A percentile compares a stretch with the other conserved stretches of the same genome.
These are phyloP conservation scores for Mycena indigotica DNA, from an alignment of 768 basidiomycete species.

Conservation along the genomic window DNA sequence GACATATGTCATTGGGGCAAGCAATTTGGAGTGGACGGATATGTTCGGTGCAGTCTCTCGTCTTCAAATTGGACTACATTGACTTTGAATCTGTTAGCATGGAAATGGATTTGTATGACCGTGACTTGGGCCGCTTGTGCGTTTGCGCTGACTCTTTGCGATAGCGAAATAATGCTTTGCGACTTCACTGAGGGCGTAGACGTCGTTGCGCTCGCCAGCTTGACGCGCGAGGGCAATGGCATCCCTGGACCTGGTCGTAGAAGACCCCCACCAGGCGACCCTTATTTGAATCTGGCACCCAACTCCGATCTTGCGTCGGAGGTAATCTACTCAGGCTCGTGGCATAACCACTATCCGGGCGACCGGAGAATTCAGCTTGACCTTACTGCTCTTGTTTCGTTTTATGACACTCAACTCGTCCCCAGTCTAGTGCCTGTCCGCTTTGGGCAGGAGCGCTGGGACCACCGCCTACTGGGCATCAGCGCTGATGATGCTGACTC, in stretches of 20 bases:
- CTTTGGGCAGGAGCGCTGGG: slow-evolving; percentile 32
- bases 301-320: slow-evolving; percentile 3
- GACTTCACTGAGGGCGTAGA: slow-evolving; percentile 45
- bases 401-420: slow-evolving; percentile 43
- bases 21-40: slow-evolving; percentile 34
- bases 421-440: slow-evolving; percentile 38
- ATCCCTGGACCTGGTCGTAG: slow-evolving; percentile 6
- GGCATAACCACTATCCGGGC: slow-evolving; percentile 45
- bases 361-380: slow-evolving; percentile 45
- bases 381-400: slow-evolving; percentile 40
- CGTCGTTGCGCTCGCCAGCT: slow-evolving; percentile 41
- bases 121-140: neutral
- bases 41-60: slow-evolving; percentile 27
- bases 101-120: slow-evolving; percentile 51
- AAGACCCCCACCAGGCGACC: neutral
- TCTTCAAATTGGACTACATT: neutral
- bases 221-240: slow-evolving; percentile 20
- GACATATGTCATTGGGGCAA: slow-evolving; percentile 37
- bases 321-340: slow-evolving; percentile 36
- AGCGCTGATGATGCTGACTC: slow-evolving; percentile 27
- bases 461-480: slow-evolving; percentile 40
- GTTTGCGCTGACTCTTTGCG: neutral
- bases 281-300: too few species aligned
- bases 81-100: slow-evolving; percentile 32
- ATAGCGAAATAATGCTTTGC: slow-evolving; percentile 52